Percentiles rank a stretch among this genome's conserved stretches.
Evolutionary conservation across 2,329 filamentous ascomycete genomes (phyloP).

Genomic region (Scedosporium aurantiacum): DNA sequence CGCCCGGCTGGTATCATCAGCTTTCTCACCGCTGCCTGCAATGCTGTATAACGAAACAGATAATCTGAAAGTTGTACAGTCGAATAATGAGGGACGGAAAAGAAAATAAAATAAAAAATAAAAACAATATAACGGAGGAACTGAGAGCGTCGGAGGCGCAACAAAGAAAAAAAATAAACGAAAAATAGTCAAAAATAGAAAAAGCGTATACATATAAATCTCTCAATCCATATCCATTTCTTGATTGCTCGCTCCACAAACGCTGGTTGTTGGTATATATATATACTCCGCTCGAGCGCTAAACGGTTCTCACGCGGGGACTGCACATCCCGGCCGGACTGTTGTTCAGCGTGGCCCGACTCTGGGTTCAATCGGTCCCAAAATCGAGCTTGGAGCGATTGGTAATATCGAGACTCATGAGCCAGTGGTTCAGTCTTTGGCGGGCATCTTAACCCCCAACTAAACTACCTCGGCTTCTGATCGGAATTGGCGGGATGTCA

Average conservation of each 20-base stretch:
- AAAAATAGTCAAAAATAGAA: not conserved
- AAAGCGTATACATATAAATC: not conserved
- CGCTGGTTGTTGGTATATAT: too few relatives aligned
- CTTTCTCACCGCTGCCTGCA: not conserved
- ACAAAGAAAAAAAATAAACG: not conserved
- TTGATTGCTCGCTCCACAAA: too few relatives aligned
- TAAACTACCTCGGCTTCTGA: not conserved
- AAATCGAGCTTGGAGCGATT: not conserved
- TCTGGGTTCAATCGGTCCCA: not conserved
- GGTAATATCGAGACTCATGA: not conserved
- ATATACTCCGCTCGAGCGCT: too few relatives aligned
- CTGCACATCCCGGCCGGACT: not conserved
- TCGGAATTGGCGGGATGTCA: not conserved
- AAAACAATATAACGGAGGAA: not conserved
- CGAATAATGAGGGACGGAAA: not conserved
- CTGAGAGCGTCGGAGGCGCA: too few relatives aligned
- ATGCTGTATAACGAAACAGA: not conserved
- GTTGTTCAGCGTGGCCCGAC: not conserved
- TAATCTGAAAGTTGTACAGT: not conserved
- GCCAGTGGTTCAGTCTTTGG: not conserved
- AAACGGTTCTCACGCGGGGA: too few relatives aligned
- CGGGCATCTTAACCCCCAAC: not conserved
- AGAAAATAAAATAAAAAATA: not conserved
- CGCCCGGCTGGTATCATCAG: not conserved
- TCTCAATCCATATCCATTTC: too few relatives aligned